Evolutionary conservation across 768 basidiomycete genomes (phyloP).

Genomic region (Asterophora lycoperdoides): DNA sequence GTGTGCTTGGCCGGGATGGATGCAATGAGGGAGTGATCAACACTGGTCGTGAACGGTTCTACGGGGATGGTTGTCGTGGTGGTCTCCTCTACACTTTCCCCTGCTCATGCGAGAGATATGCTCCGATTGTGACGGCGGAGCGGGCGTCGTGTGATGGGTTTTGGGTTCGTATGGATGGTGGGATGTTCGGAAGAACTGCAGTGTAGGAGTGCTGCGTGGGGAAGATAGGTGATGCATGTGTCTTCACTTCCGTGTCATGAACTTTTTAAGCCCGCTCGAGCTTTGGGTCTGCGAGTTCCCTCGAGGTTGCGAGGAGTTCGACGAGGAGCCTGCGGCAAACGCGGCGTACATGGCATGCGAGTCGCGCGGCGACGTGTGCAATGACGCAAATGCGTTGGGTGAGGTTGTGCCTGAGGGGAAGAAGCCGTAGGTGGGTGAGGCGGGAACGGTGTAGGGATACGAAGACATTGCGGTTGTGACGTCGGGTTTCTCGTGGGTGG

Average conservation of each 20-base stretch:
- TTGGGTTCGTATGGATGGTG: background rate
- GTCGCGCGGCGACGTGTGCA: conserved; percentile 61
- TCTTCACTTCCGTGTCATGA: conserved; percentile 27
- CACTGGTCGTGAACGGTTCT: conserved; percentile 2
- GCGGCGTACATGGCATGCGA: conserved; percentile 55
- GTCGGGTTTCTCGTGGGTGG: conserved; percentile 4
- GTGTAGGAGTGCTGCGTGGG: background rate
- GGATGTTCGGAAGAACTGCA: background rate
- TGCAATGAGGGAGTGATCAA: conserved; percentile 13
- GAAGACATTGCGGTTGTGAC: conserved; percentile 42
- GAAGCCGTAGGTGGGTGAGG: conserved; percentile 56
- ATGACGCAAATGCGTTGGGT: conserved; percentile 52
- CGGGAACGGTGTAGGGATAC: conserved; percentile 39
- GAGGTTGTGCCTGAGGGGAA: conserved; percentile 54
- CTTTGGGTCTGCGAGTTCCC: conserved; percentile 19
- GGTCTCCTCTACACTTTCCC: conserved; percentile 1
- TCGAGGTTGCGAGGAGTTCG: conserved; percentile 14
- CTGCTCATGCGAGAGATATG: background rate
- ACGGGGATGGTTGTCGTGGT: background rate
- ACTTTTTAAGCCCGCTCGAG: conserved; percentile 32
- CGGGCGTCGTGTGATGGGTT: background rate
- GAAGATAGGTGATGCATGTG: background rate
- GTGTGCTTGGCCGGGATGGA: background rate
- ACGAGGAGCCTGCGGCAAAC: conserved; percentile 27
- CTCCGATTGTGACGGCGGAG: background rate